Conservation (phyloP, 2,329 filamentous ascomycete species). For the Aspergillus sp. region DNA sequence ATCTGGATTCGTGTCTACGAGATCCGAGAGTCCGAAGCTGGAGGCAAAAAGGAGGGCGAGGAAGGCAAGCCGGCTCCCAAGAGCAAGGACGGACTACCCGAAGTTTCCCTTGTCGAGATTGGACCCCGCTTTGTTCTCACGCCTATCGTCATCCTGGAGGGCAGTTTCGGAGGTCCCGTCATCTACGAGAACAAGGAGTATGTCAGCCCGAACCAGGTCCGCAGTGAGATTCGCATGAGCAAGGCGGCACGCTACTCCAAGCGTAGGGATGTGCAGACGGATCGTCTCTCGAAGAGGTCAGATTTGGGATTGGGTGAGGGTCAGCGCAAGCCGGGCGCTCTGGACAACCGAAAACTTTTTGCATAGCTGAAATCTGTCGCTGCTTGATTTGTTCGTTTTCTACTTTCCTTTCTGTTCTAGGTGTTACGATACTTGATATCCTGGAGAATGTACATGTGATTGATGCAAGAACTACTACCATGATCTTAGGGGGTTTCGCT, state of each 20-base stretch:
- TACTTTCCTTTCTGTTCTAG: constrained; percentile 17
- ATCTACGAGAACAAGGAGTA: constrained; percentile 99
- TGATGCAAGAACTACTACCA: constrained; percentile 32
- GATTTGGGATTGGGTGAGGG: constrained; percentile 70
- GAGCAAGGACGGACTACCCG: constrained; percentile 60
- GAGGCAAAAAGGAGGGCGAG: constrained; percentile 47
- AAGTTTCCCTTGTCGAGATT: constrained; percentile 85
- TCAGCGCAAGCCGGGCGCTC: constrained; percentile 62
- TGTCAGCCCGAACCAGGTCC: constrained; percentile 91
- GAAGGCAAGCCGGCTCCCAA: constrained; percentile 40
- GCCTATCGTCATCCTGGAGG: constrained; percentile 92
- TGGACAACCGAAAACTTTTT: constrained; percentile 74
- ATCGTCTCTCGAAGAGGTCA: constrained; percentile 71
- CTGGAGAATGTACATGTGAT: constrained; percentile 35
- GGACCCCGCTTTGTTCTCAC: constrained; percentile 91
- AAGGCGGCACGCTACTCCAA: constrained; percentile 77
- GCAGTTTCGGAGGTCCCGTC: constrained; percentile 90
- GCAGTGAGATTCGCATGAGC: constrained; percentile 72
- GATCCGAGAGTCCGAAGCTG: constrained; percentile 77
- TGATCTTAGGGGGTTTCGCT: constrained; percentile 18
- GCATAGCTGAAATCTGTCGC: constrained; percentile 49
- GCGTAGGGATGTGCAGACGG: constrained; percentile 70
- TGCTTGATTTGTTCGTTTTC: constrained; percentile 18
- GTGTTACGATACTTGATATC: constrained; percentile 33
- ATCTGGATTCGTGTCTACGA: constrained; percentile 97